A percentile compares a stretch with the other conserved stretches of the same genome.
phyloP scores from a whole-genome alignment of 2,329 filamentous ascomycete species.

The Ophiostoma sp. region DNA sequence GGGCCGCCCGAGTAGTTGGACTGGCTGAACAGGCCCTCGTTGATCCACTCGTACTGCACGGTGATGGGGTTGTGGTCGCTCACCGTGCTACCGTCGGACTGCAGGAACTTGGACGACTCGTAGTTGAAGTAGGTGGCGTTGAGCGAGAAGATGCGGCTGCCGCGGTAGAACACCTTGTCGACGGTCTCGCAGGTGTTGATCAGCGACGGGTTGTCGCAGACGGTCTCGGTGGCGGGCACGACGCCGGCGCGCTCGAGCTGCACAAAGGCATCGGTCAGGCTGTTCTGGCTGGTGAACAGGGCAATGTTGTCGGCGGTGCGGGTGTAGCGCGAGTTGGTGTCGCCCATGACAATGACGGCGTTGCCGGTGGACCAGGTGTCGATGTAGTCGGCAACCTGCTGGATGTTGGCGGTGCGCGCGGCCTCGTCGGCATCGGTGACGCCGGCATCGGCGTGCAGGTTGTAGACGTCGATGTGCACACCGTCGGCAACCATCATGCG shows the following conservation, averaged over 20 bases:
- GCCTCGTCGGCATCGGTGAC: slow-evolving; percentile 46
- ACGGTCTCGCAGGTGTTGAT: slow-evolving; percentile 57
- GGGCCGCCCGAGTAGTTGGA: slow-evolving; percentile 46
- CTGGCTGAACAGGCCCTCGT: slow-evolving; percentile 38
- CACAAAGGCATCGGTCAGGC: slow-evolving; percentile 56
- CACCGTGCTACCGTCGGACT: slow-evolving; percentile 51
- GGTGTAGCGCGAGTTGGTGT: slow-evolving; percentile 62
- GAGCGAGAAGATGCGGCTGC: slow-evolving; percentile 43
- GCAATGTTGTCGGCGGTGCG: slow-evolving; percentile 48
- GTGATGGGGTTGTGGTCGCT: slow-evolving; percentile 61
- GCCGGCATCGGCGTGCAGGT: slow-evolving; percentile 60
- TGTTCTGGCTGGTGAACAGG: slow-evolving; percentile 47
- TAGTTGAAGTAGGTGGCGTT: slow-evolving; percentile 50
- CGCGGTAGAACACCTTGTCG: slow-evolving; percentile 61
- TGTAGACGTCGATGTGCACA: slow-evolving; percentile 59
- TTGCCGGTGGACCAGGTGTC: slow-evolving; percentile 52
- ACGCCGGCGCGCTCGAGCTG: slow-evolving; percentile 46
- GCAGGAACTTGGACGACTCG: slow-evolving; percentile 51
- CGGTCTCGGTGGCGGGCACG: slow-evolving; percentile 40
- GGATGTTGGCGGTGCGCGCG: slow-evolving; percentile 55
- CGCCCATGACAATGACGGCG: slow-evolving; percentile 58
- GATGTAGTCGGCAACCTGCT: slow-evolving; percentile 56
- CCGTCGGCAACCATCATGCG: slow-evolving; percentile 47
- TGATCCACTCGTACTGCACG: slow-evolving; percentile 48
- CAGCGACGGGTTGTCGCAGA: slow-evolving; percentile 55